These are phyloP conservation scores for Rhamnella rubrinervis DNA, from an alignment of 331 rosid species.

Conservation along the genomic window DNA sequence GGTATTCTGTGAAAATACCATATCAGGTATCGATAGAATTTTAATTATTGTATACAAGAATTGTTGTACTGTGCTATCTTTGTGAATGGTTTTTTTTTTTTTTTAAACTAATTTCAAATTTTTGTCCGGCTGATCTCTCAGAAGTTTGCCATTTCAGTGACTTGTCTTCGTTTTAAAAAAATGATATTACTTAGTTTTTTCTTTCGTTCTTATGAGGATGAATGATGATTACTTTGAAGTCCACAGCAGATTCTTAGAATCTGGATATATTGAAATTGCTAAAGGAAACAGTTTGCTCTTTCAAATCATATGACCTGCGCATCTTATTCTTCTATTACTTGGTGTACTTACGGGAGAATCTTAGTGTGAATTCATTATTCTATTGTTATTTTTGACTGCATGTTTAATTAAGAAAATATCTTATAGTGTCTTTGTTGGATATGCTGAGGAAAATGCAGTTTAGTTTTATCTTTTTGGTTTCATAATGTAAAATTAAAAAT, in stretches of 20 bases:
- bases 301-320: too few relatives aligned
- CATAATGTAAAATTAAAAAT: too few relatives aligned
- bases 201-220: neutral
- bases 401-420: too few relatives aligned
- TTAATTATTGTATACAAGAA: neutral
- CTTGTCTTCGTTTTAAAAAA: neutral
- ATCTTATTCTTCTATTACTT: too few relatives aligned
- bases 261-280: too few relatives aligned
- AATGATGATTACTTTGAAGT: neutral
- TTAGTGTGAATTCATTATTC: too few relatives aligned
- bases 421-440: too few relatives aligned
- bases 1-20: neutral
- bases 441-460: too few relatives aligned
- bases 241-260: neutral
- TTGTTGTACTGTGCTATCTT: neutral
- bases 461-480: too few relatives aligned
- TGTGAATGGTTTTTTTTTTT: neutral
- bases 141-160: neutral
- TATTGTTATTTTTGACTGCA: too few relatives aligned
- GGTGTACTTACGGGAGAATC: too few relatives aligned
- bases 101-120: neutral
- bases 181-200: neutral
- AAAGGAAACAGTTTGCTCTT: too few relatives aligned
- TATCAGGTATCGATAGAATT: neutral
- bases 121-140: neutral